A percentile compares a stretch with the other conserved stretches of the same genome.
These are phyloP conservation scores for Amauroascus verrucosus DNA, from an alignment of 2,329 filamentous ascomycete genomes.

Conservation along the genomic window DNA sequence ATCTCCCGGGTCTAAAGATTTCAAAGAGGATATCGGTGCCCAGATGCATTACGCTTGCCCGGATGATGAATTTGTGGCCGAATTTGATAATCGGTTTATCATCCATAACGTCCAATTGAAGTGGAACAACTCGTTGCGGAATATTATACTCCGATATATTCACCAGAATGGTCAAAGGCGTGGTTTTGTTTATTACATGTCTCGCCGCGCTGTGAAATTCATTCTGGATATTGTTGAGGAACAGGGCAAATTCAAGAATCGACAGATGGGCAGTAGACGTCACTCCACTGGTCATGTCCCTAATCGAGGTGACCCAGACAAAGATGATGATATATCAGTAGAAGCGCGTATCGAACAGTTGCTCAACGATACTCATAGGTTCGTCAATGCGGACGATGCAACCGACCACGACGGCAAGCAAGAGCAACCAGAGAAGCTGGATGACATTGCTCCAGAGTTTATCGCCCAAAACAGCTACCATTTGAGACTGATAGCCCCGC, in stretches of 20 bases:
- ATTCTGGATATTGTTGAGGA: slow-evolving; percentile 96
- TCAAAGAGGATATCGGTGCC: slow-evolving; percentile 39
- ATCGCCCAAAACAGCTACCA: slow-evolving; percentile 89
- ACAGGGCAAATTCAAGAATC: slow-evolving; percentile 61
- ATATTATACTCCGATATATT: slow-evolving; percentile 93
- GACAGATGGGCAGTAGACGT: slow-evolving; percentile 20
- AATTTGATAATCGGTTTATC: slow-evolving; percentile 97
- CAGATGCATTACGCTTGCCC: slow-evolving; percentile 56
- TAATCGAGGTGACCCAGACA: slow-evolving; percentile 31
- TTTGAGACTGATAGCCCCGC: slow-evolving; percentile 85
- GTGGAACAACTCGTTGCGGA: slow-evolving; percentile 93
- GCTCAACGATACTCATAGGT: slow-evolving; percentile 70
- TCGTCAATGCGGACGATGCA: slow-evolving; percentile 60
- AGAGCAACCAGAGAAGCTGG: slow-evolving; percentile 44
- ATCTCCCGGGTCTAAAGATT: slow-evolving; percentile 32
- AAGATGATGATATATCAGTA: slow-evolving; percentile 56
- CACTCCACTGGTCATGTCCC: slow-evolving; percentile 20
- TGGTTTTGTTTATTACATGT: slow-evolving; percentile 97
- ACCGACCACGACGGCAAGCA: slow-evolving; percentile 23
- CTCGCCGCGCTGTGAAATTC: slow-evolving; percentile 89
- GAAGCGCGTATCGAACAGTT: slow-evolving; percentile 80
- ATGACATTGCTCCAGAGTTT: slow-evolving; percentile 78
- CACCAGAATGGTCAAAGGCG: slow-evolving; percentile 93
- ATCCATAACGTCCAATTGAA: slow-evolving; percentile 96
- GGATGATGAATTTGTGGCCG: slow-evolving; percentile 73